Base-by-base conservation (phyloP, 2,329 filamentous ascomycete genomes). In the Pseudocercospora macadamiae region DNA sequence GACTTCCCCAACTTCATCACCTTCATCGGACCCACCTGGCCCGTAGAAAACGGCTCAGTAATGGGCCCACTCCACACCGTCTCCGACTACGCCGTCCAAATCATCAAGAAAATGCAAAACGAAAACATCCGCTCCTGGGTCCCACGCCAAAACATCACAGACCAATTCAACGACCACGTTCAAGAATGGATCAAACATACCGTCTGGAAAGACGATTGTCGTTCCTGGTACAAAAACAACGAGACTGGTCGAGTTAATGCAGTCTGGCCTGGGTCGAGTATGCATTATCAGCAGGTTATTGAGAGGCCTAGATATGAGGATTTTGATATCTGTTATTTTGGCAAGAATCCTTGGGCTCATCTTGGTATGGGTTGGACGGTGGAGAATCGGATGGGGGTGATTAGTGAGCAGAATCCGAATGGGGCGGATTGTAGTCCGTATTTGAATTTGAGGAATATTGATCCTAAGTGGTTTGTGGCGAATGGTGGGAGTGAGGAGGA, bases 261-360 rank as follows among this genome's bases (percentile, higher is more conserved):
- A 2, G 71, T 83, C 1, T 83, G 77, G 76, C 81, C 82, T 0
- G 82, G 81, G 2, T 77, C 74, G 2, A 79, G 76, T 0, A 74
- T 83, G 39, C 80, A 83, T 54, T 83, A 82, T 59, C 71, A 67
- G 48, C 68, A 77, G 55, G 68, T 76, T 8, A 76, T 79, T 16
- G 60, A 66, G 36, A 64, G 57, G 0, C 75, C 76, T 0, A 72
- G 77, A 7, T 79, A 75, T 55, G 77, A 80, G 52, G 77, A 79
- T 61, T 77, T 78, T 48, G 70, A 77, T 0, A 77, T 80, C 49
- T 57, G 67, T 32, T 77, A 76, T 48, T 54, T 68, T 51, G 62
- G 76, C 55, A 71, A 74, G 54, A 79, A 79, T 45, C 70, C 66
- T 1, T 79, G 76, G 76, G 76, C 75, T 4, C 66, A 70, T 61